Evolutionary conservation across 495 filamentous ascomycete genomes (phyloP).

Genomic region (Penicillium tannophilum): DNA sequence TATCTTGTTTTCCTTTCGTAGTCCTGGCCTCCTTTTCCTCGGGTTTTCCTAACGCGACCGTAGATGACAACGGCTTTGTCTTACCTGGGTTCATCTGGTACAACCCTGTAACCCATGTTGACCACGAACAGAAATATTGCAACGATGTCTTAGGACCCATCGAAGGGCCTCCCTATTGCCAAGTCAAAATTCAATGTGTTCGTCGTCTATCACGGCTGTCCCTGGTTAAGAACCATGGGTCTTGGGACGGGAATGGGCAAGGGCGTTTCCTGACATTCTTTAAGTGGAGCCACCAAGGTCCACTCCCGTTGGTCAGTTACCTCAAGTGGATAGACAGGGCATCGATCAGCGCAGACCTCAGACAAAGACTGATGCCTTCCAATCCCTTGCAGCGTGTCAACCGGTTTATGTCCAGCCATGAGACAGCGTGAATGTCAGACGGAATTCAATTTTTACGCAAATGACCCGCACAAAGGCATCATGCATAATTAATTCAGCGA

Average conservation of each 20-base stretch:
- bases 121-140: neutral
- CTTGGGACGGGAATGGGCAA: conserved; percentile 19
- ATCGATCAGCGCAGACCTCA: conserved; percentile 17
- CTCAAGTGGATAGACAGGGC: conserved; percentile 24
- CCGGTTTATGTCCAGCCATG: conserved; percentile 1
- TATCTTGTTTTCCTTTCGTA: neutral
- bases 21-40: neutral
- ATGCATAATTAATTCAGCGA: conserved; percentile 5
- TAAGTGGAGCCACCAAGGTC: neutral
- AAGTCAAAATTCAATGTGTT: neutral
- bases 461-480: neutral
- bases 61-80: conserved; percentile 5
- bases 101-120: conserved; percentile 3
- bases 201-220: conserved; percentile 1
- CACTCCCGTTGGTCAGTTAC: conserved; percentile 16
- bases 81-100: conserved; percentile 3
- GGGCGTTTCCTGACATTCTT: conserved; percentile 12
- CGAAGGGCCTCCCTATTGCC: neutral
- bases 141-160: neutral
- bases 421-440: neutral
- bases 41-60: no score
- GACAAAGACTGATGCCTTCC: neutral
- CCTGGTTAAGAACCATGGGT: conserved; percentile 1
- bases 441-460: neutral
- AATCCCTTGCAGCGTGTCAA: conserved; percentile 26